Base-by-base conservation (phyloP, 306 rosid species). In the Bauhinia variegata region DNA sequence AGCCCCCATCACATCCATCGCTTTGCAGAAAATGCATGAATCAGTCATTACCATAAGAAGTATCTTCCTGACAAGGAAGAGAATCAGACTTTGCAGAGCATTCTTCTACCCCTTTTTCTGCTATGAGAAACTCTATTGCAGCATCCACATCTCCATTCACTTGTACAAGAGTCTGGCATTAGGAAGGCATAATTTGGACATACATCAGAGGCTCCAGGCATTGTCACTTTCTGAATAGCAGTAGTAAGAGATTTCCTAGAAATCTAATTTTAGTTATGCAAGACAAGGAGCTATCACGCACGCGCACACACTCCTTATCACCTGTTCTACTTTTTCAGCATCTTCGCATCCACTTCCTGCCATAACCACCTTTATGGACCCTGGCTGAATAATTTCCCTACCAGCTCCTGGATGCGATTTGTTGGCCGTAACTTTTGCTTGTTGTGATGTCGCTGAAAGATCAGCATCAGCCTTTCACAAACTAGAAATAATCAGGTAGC, bases 381-480 rank as follows among this genome's bases (percentile, higher is more conserved):
- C 82, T 38, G 76, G 70, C 72, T 71, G 73, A 63, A 70, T 71
- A 39, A 63, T 49, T 78, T 66, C 74, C 75, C 33, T 60, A 42
- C 70, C 80, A 66, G 78, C 70, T 65, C 63, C 76, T 58, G 54
- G 67, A 58, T 15, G 58, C 31, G 77, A 32, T 68, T 72, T 71
- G 68, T 62, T 61, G 41, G 57, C 58, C 52, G 3, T 36, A 60
- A 13, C 79, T 79, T 85, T 79, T 6, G 78, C 52, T 85, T 78
- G 91, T 74, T 75, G 75, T 30, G 95, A 78, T 68, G 78, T 85
- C 16, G 63, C 78, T 79, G 95, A 78, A 82, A 86, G 79, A 75
- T 85, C 85, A 75, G 81, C 86, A 81, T 87, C 95, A 78, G 76
- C 95, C 96, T 89, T 82, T 78, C 79, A 89, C 71, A 89, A 85